Conservation (phyloP, 164 flowering plant species). For the Amborella trichopoda region DNA sequence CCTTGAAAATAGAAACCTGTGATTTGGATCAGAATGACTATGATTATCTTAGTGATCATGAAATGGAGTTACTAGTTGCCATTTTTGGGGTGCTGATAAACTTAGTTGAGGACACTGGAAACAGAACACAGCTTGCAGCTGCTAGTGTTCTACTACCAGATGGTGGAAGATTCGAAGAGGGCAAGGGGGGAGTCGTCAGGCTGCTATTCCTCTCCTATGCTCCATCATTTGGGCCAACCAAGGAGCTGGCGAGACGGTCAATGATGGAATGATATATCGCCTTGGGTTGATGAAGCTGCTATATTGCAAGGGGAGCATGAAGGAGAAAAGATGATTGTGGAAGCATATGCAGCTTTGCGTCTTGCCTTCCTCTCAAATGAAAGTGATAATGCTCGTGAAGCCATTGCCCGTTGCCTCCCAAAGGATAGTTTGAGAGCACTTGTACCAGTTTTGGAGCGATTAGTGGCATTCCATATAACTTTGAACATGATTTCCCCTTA, state of each 20-base stretch:
- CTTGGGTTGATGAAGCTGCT: slow-evolving; percentile 72
- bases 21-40: slow-evolving; percentile 22
- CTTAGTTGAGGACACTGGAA: slow-evolving; percentile 77
- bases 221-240: slow-evolving; percentile 85
- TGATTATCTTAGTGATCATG: slow-evolving; percentile 63
- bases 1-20: no score
- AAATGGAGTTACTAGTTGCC: slow-evolving; percentile 91
- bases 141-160: slow-evolving; percentile 38
- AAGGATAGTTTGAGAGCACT: slow-evolving; percentile 50
- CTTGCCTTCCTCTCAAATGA: slow-evolving; percentile 95
- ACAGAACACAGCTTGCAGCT: slow-evolving; percentile 87
- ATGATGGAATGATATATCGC: no score
- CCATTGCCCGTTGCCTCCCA: slow-evolving; percentile 67
- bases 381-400: slow-evolving; percentile 51
- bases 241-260: slow-evolving; percentile 67
- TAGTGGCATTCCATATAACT: no score
- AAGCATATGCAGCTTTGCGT: slow-evolving; percentile 88
- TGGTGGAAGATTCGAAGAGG: slow-evolving; percentile 22
- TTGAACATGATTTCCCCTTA: no score
- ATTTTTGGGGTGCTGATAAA: slow-evolving; percentile 92
- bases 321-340: slow-evolving; percentile 95
- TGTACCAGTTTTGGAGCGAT: slow-evolving; percentile 92
- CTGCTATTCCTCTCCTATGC: slow-evolving; percentile 71
- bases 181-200: slow-evolving; percentile 19
- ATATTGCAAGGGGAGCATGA: slow-evolving; percentile 78